A percentile compares a stretch with the other conserved stretches of the same genome.
These are phyloP conservation scores for Trichoderma virens DNA, from an alignment of 495 filamentous ascomycete genomes.

Conservation along the genomic window DNA sequence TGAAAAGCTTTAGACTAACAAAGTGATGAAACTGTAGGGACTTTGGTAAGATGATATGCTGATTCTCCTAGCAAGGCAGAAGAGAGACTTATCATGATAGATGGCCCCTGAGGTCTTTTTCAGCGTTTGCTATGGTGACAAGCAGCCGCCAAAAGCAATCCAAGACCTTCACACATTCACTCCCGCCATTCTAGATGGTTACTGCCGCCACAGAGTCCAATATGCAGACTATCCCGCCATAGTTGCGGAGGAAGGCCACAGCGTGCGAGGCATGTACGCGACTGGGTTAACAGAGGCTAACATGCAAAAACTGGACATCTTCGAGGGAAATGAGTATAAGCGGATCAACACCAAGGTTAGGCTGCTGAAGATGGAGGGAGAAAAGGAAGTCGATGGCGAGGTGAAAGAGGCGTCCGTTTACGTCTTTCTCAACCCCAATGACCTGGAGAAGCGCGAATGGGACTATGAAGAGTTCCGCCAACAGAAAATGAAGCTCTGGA, in stretches of 20 bases:
- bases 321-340: conserved; percentile 73
- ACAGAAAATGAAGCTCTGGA: conserved; percentile 55
- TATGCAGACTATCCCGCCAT: conserved; percentile 83
- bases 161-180: conserved; percentile 51
- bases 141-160: conserved; percentile 23
- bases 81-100: conserved; percentile 32
- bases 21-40: neutral
- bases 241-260: conserved; percentile 38
- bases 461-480: conserved; percentile 66
- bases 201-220: conserved; percentile 51
- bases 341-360: conserved; percentile 53
- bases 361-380: conserved; percentile 33
- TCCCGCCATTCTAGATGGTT: conserved; percentile 68
- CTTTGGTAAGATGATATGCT: neutral
- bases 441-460: conserved; percentile 68
- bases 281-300: conserved; percentile 72
- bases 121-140: conserved; percentile 61
- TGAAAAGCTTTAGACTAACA: neutral
- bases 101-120: conserved; percentile 80
- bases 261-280: conserved; percentile 75
- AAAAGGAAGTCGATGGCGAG: conserved; percentile 40
- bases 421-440: conserved; percentile 48
- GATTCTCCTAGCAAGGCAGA: neutral
- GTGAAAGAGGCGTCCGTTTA: conserved; percentile 68
- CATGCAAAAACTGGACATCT: conserved; percentile 66